Conservation (phyloP, 2,329 filamentous ascomycete genomes). For the Neofusicoccum ribis region DNA sequence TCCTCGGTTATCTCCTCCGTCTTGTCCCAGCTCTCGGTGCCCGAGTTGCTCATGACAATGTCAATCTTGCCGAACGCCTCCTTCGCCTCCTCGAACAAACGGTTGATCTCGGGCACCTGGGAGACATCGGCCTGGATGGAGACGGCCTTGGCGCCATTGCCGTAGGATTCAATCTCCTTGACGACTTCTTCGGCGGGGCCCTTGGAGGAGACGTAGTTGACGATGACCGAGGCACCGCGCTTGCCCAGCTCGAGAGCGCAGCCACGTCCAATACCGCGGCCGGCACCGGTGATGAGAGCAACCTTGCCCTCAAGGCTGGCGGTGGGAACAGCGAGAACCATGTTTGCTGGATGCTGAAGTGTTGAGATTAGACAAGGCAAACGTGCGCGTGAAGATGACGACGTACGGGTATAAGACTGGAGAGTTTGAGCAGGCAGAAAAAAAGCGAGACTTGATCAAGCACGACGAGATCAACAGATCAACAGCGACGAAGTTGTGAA, state of each 20-base stretch:
- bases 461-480: not conserved
- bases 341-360: conserved; percentile 26
- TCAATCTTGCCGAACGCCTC: conserved; percentile 45
- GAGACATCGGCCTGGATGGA: conserved; percentile 61
- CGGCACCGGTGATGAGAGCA: conserved; percentile 63
- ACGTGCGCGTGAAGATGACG: not conserved
- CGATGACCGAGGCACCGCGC: conserved; percentile 63
- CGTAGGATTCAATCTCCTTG: conserved; percentile 46
- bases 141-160: conserved; percentile 53
- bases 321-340: conserved; percentile 47
- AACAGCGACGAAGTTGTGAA: not conserved
- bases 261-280: conserved; percentile 66
- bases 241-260: conserved; percentile 68
- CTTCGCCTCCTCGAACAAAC: conserved; percentile 52
- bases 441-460: not conserved
- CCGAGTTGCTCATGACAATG: conserved; percentile 56
- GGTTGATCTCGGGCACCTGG: conserved; percentile 58
- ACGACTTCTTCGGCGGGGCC: conserved; percentile 50
- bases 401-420: conserved; percentile 5
- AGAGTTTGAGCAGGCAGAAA: not conserved
- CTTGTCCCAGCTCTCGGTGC: conserved; percentile 68
- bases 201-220: conserved; percentile 64
- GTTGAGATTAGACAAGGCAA: not conserved
- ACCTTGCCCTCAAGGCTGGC: conserved; percentile 54
- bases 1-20: conserved; percentile 68